Evolutionary conservation across 805 yeast genomes (phyloP), one percentile per base, ranked within the genome.

Genomic region (Wickerhamomyces bisporus): DNA sequence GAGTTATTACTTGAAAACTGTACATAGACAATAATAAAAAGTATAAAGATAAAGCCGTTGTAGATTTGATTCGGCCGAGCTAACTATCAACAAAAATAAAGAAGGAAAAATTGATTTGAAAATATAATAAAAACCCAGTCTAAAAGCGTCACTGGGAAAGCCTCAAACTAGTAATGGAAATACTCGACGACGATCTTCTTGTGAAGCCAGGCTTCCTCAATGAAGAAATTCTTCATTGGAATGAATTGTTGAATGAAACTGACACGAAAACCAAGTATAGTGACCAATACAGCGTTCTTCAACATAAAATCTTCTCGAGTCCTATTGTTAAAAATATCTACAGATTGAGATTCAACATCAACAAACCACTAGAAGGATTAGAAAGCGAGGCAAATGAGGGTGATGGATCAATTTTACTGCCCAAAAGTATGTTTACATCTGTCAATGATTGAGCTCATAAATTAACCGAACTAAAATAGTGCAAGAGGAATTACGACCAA

Each of bases 251-350:
- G 3, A 20, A 20, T 3, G 29, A 17, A 2, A 16, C 26, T 2
- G 30, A 34, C 5, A 12, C 18, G 6, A 32, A 37, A 6, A 11
- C 32, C 10, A 39, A 34, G n/a, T 32, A 24, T 17, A 36, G 34
- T 1, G 40, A 29, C n/a, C 39, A 43, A 24, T 40, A 49, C 31
- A 35, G 43, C 7, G 62, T 51, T 33, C 39, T 60, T 26, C 63
- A 62, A 43, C 61, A 63, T 40, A 66, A 69, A 11, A 43, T 72
- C n/a, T 47, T 67, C 26, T 60, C 61, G 14, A 64, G 73, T 14
- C 72, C 76, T 2, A 50, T 65, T 2, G 50, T 69, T 21, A 47
- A 51, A 19, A 50, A 56, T 15, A 58, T 71, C 18, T 57, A 59
- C 40, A 61, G 62, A 11, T 36, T 71, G 12, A 42, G 21, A 8